phyloP scores from a whole-genome alignment of 306 rosid species.

The Cicer cuneatum region DNA sequence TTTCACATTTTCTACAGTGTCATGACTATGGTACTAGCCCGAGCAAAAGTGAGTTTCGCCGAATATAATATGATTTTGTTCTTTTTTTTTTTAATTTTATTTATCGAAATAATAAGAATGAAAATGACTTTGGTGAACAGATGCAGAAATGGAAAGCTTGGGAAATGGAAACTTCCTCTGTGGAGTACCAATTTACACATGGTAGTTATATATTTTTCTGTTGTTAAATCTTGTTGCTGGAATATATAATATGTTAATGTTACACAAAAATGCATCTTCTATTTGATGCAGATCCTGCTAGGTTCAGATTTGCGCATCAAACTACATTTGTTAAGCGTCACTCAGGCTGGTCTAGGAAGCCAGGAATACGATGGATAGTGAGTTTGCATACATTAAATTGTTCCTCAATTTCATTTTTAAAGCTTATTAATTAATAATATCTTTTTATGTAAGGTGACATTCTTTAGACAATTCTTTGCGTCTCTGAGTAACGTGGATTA shows the following conservation, averaged over 20 bases:
- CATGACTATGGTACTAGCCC: conserved; percentile 55
- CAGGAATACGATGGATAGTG: conserved; percentile 72
- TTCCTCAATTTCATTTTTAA: no score
- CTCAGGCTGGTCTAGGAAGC: conserved; percentile 61
- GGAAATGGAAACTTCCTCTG: conserved; percentile 72
- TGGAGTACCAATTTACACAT: conserved; percentile 68
- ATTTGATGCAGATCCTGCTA: conserved; percentile 59
- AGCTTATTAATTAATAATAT: no score
- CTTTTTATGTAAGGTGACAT: conserved; percentile 54
- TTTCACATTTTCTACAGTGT: conserved; percentile 71
- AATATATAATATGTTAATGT: no score
- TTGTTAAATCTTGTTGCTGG: no score
- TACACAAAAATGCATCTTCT: no score
- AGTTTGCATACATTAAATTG: conserved; percentile 43
- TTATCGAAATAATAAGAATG: not conserved
- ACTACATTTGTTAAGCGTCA: conserved; percentile 75
- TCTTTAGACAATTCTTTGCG: conserved; percentile 65
- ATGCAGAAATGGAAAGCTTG: conserved; percentile 75
- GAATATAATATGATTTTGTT: not conserved
- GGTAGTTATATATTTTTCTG: conserved; percentile 46
- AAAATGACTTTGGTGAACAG: conserved; percentile 40
- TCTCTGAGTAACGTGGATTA: conserved; percentile 78
- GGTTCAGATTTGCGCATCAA: conserved; percentile 73
- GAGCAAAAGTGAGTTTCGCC: conserved; percentile 60
- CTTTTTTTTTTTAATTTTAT: no score